A percentile compares a stretch with the other conserved stretches of the same genome.
phyloP scores from a whole-genome alignment of 2,329 filamentous ascomycete species.

The Alternaria ethzedia region DNA sequence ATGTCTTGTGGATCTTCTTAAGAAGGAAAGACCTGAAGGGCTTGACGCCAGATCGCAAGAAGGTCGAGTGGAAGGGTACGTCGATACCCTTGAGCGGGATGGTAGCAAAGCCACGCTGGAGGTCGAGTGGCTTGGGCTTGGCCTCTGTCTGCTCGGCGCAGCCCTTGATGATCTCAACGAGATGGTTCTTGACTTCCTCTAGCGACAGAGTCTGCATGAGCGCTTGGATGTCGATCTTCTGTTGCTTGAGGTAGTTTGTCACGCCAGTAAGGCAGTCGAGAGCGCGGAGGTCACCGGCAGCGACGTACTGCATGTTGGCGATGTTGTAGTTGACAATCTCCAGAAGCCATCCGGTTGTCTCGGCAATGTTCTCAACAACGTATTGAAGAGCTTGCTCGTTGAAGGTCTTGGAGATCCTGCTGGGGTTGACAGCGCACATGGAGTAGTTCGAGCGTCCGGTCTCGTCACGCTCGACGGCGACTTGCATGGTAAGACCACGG shows the following conservation, averaged over 20 bases:
- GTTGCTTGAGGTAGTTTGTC: slow-evolving; percentile 92
- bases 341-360: slow-evolving; percentile 91
- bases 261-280: slow-evolving; percentile 75
- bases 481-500: slow-evolving; percentile 98
- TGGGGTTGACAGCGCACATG: slow-evolving; percentile 99
- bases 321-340: slow-evolving; percentile 98
- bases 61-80: slow-evolving; percentile 98
- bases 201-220: slow-evolving; percentile 85
- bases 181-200: slow-evolving; percentile 88
- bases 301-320: slow-evolving; percentile 73
- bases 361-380: slow-evolving; percentile 92
- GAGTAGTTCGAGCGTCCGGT: slow-evolving; percentile 95
- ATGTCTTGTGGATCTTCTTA: slow-evolving; percentile 99
- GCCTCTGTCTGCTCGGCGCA: slow-evolving; percentile 85
- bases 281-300: slow-evolving; percentile 70
- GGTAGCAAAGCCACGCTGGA: slow-evolving; percentile 94
- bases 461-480: slow-evolving; percentile 95
- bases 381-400: slow-evolving; percentile 97
- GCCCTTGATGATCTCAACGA: slow-evolving; percentile 88
- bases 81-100: slow-evolving; percentile 97
- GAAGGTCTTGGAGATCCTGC: slow-evolving; percentile 97
- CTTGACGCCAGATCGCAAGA: slow-evolving; percentile 97
- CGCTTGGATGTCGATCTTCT: slow-evolving; percentile 96
- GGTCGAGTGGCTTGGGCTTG: slow-evolving; percentile 86
- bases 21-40: slow-evolving; percentile 97